Conservation (phyloP, 2,329 filamentous ascomycete species). For the Ophiognomonia clavigignenti-juglandacearum region DNA sequence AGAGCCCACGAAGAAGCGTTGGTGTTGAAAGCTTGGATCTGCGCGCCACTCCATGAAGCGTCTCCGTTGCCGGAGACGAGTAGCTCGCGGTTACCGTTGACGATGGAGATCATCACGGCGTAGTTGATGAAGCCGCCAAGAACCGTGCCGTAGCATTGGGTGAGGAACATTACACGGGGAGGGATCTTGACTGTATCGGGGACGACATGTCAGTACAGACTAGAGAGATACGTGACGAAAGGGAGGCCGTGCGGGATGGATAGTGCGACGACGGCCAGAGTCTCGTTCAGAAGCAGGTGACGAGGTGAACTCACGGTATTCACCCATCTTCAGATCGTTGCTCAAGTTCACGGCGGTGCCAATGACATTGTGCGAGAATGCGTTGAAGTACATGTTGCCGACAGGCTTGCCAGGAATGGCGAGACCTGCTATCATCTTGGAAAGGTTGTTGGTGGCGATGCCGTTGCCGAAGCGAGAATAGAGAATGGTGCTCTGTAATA, state of each 20-base stretch:
- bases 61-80: constrained; percentile 41
- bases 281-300: too few species aligned
- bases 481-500: constrained; percentile 41
- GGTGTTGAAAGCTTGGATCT: constrained; percentile 44
- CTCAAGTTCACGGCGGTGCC: constrained; percentile 42
- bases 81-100: constrained; percentile 41
- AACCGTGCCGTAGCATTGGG: constrained; percentile 51
- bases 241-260: too few species aligned
- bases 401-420: constrained; percentile 45
- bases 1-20: constrained; percentile 45
- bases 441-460: constrained; percentile 54
- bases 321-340: constrained; percentile 53
- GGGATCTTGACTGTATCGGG: constrained; percentile 45
- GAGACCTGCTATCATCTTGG: constrained; percentile 51
- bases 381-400: constrained; percentile 55
- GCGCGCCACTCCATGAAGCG: constrained; percentile 47
- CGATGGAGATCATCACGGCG: constrained; percentile 50
- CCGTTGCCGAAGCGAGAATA: constrained; percentile 51
- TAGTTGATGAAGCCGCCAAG: constrained; percentile 51
- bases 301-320: constrained; percentile 48
- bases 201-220: constrained; percentile 18
- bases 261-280: too few species aligned
- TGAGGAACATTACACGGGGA: constrained; percentile 49
- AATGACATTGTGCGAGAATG: constrained; percentile 56
- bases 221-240: fast-evolving